phyloP scores from a whole-genome alignment of 140 eudicot species.

The Ambrosia hybrid region DNA sequence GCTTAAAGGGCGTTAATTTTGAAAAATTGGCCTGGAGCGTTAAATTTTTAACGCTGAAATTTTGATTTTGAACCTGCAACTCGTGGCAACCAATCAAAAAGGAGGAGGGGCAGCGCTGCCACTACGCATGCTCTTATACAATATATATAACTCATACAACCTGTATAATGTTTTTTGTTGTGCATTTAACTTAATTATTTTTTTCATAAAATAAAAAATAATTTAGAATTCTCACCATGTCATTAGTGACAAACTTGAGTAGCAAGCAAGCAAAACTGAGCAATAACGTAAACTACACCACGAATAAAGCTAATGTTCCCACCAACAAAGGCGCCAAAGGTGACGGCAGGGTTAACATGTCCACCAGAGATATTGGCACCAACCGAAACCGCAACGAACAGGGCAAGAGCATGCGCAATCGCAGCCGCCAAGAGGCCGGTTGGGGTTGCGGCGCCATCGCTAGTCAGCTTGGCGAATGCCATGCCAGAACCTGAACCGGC shows the following conservation, averaged over 20 bases:
- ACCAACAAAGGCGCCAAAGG: slow-evolving; percentile 57
- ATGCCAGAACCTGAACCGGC: slow-evolving; percentile 66
- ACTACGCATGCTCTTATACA: too few relatives aligned
- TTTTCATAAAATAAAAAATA: neutral
- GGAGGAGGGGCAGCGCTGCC: too few relatives aligned
- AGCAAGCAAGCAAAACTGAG: slow-evolving; percentile 67
- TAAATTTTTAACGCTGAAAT: too few relatives aligned
- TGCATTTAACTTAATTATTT: neutral
- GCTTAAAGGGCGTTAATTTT: too few relatives aligned
- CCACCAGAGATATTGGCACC: slow-evolving; percentile 65
- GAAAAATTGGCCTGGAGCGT: too few relatives aligned
- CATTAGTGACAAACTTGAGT: slow-evolving; percentile 54
- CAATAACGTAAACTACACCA: slow-evolving; percentile 46
- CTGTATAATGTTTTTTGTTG: neutral
- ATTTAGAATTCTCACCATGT: slow-evolving; percentile 31
- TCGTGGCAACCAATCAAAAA: too few relatives aligned
- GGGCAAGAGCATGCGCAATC: slow-evolving; percentile 48
- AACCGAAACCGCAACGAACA: slow-evolving; percentile 54
- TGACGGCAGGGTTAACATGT: slow-evolving; percentile 57
- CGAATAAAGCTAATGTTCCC: slow-evolving; percentile 53
- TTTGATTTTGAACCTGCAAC: too few relatives aligned
- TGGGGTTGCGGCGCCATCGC: slow-evolving; percentile 44
- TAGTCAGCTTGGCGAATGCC: slow-evolving; percentile 51
- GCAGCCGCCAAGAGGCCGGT: slow-evolving; percentile 47
- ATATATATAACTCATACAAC: too few relatives aligned